These are phyloP conservation scores for Astrothelium subdiscretum DNA, from an alignment of 495 filamentous ascomycete species.

Conservation along the genomic window DNA sequence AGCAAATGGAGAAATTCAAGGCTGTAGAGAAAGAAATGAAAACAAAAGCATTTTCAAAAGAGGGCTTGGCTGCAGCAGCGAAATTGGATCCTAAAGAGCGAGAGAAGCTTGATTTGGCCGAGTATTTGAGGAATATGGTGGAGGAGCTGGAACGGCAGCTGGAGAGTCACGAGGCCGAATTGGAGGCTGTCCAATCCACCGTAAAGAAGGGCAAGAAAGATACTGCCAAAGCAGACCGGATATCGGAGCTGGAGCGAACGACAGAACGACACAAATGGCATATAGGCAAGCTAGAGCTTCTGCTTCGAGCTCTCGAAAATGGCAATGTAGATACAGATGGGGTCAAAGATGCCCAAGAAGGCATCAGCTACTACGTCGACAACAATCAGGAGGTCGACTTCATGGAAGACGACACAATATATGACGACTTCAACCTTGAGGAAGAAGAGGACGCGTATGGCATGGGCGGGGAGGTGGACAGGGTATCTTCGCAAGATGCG, in stretches of 20 bases:
- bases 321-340: conserved; percentile 75
- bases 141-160: conserved; percentile 89
- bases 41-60: conserved; percentile 98
- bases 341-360: conserved; percentile 77
- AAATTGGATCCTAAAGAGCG: conserved; percentile 93
- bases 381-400: conserved; percentile 81
- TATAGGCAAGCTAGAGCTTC: conserved; percentile 79
- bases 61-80: conserved; percentile 77
- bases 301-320: conserved; percentile 83
- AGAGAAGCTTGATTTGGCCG: conserved; percentile 72
- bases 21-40: conserved; percentile 99
- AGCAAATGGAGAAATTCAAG: conserved; percentile 99
- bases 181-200: conserved; percentile 71
- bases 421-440: conserved; percentile 85
- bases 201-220: conserved; percentile 93
- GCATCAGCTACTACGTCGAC: conserved; percentile 88
- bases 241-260: conserved; percentile 70
- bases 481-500: conserved; percentile 86
- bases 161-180: conserved; percentile 82
- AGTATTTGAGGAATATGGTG: conserved; percentile 79
- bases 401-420: conserved; percentile 84
- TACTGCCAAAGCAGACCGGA: conserved; percentile 64
- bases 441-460: conserved; percentile 81
- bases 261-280: conserved; percentile 97
- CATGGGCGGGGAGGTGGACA: conserved; percentile 69